Base-by-base conservation (phyloP, 2,329 filamentous ascomycete species). In the Fusarium sacchari region DNA sequence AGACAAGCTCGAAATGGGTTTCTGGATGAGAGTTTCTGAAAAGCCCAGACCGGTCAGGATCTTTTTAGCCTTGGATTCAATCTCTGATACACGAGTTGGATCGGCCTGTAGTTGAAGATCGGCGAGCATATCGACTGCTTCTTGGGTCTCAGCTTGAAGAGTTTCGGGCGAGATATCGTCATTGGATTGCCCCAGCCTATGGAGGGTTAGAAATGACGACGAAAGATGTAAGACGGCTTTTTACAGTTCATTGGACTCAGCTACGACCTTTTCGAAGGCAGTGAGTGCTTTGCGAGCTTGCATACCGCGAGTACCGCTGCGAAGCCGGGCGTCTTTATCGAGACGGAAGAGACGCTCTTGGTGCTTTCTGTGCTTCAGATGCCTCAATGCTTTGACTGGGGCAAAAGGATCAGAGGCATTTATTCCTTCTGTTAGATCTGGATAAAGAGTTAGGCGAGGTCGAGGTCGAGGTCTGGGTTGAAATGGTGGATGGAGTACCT, bases 271-370 rank as follows among this genome's bases (percentile, higher is more conserved):
- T 78, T 97, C 94, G 34, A 91, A 88, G 8, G 88, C 88, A 56
- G 90, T 89, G 24, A 96, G 82, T 3, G 91, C 89, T 76, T 96
- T 96, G n/a, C 94, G 86, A 1, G 94, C 94, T 68, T 92, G 88
- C 79, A 93, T 84, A 0, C 94, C 94, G 46, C 94, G 84, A 4
- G 93, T 88, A 39, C 94, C 94, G 77, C 93, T 96, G 58, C 93
- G 86, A 44, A 94, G 83, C 46, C 90, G 86, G 13, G 94, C 93
- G 78, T 94, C 91, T 73, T 95, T 93, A 77, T 94, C 91, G 2
- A 91, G 87, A 26, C 91, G 87, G 63, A 93, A 93, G 7, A 95
- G 83, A 12, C 89, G 87, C 75, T 88, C 87, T 72, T 89, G 86
- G 42, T 93, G 84, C 28, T 90, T 86, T 69, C 91, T 87, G 75